Conservation (phyloP, 371 early-diverging fungal genomes). For the Mortierella sp. region DNA sequence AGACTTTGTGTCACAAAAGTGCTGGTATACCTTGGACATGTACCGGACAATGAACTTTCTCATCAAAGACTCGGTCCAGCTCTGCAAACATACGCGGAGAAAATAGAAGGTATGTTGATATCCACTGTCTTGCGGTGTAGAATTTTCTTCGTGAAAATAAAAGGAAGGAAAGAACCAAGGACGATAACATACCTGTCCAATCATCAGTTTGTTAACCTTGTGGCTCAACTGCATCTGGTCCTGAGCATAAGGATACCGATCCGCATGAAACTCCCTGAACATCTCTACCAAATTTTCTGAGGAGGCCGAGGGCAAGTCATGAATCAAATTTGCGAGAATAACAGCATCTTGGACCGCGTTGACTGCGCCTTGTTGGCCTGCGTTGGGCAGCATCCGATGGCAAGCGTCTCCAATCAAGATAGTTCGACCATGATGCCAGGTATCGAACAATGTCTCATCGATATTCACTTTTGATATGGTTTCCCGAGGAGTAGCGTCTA, state of each 20-base stretch:
- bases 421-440: constrained; percentile 1
- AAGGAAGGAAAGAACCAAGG: background rate
- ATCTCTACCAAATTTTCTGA: constrained; percentile 10
- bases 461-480: no score
- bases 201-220: constrained; percentile 20
- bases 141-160: no score
- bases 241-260: constrained; percentile 31
- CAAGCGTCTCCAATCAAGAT: constrained; percentile 44
- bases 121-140: background rate
- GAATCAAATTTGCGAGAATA: constrained; percentile 33
- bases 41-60: constrained; percentile 4
- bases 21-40: no score
- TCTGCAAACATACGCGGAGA: background rate
- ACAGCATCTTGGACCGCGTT: constrained; percentile 46
- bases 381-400: constrained; percentile 23
- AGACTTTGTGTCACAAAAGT: no score
- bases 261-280: constrained; percentile 17
- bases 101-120: background rate
- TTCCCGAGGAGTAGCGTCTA: no score
- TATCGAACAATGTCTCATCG: no score
- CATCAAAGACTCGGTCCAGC: background rate
- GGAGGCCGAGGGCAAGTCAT: constrained; percentile 17
- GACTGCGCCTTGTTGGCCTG: constrained; percentile 35
- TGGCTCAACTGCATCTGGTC: constrained; percentile 28
- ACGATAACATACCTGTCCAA: constrained; percentile 23